Percentiles rank a stretch among this genome's conserved stretches.
Evolutionary conservation across 352 stramenopile species (phyloP).

Genomic region (Globisporangium abappressorium): DNA sequence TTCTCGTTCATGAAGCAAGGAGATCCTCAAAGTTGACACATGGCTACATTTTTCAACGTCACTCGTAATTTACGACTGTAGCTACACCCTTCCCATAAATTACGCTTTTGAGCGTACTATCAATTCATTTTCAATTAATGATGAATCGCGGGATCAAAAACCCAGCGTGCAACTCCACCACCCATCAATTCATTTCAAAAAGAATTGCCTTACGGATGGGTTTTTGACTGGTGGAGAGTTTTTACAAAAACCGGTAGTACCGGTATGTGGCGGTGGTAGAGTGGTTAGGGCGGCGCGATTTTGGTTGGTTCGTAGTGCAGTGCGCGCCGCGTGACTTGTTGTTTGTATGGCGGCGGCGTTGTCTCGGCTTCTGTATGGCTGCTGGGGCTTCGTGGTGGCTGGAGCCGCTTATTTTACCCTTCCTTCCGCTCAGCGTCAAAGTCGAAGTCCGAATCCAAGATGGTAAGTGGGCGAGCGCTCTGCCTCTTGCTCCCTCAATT

Average conservation of each 20-base stretch:
- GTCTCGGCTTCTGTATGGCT: conserved; percentile 62
- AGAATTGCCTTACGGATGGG: background rate
- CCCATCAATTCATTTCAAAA: background rate
- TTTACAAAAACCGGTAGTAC: background rate
- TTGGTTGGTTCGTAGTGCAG: conserved; percentile 51
- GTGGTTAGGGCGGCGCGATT: conserved; percentile 8
- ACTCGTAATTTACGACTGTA: background rate
- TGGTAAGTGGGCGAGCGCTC: conserved; percentile 44
- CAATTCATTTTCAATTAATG: background rate
- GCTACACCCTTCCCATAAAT: background rate
- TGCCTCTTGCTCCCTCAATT: background rate
- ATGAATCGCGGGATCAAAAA: too few relatives aligned
- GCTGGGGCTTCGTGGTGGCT: conserved; percentile 27
- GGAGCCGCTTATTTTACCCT: conserved; percentile 73
- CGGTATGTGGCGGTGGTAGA: background rate
- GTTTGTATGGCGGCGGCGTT: conserved; percentile 54
- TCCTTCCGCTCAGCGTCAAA: conserved; percentile 87
- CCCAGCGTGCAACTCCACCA: too few relatives aligned
- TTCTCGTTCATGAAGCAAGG: too few relatives aligned
- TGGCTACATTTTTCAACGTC: background rate
- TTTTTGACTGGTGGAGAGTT: background rate
- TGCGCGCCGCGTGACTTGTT: conserved; percentile 36
- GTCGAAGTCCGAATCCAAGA: conserved; percentile 84
- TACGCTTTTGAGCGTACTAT: background rate
- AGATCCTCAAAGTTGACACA: background rate